These are phyloP conservation scores for Cystofilobasidium macerans DNA, from an alignment of 768 basidiomycete genomes.

Conservation along the genomic window DNA sequence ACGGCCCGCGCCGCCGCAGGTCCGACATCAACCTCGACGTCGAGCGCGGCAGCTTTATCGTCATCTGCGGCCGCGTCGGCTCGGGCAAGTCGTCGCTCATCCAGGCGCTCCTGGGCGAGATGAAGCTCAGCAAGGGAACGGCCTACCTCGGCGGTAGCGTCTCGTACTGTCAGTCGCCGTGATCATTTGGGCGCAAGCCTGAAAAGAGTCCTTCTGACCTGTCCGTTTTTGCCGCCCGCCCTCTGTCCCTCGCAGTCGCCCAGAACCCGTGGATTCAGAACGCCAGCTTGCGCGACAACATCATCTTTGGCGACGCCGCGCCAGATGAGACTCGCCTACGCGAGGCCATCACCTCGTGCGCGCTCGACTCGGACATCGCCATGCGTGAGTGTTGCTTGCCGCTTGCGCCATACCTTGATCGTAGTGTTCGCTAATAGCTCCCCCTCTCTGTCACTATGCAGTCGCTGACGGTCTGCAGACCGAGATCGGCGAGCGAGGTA, in stretches of 20 bases:
- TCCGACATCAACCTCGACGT: constrained; percentile 55
- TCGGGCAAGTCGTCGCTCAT: constrained; percentile 42
- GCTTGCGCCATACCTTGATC: constrained; percentile 49
- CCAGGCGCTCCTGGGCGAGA: constrained; percentile 63
- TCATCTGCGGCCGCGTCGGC: constrained; percentile 74
- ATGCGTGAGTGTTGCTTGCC: constrained; percentile 48
- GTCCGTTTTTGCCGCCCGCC: no score
- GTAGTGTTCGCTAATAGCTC: no score
- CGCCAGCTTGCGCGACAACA: constrained; percentile 31
- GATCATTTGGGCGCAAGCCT: no score
- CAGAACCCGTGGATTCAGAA: constrained; percentile 75
- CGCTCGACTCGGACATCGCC: constrained; percentile 18
- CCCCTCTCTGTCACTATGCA: no score
- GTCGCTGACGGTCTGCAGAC: constrained; percentile 37
- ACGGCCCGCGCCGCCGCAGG: no score
- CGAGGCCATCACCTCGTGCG: constrained; percentile 61
- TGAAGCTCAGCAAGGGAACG: constrained; percentile 46
- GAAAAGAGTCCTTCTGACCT: no score
- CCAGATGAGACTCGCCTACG: constrained; percentile 73
- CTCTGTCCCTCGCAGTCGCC: constrained; percentile 55
- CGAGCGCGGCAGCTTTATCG: constrained; percentile 64
- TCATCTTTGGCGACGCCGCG: constrained; percentile 65
- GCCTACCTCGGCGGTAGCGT: constrained; percentile 30
- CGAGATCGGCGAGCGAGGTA: constrained; percentile 43
- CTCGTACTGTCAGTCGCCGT: constrained; percentile 73